Base-by-base conservation (phyloP, 2,329 filamentous ascomycete genomes). In the Sphaerulina musiva region DNA sequence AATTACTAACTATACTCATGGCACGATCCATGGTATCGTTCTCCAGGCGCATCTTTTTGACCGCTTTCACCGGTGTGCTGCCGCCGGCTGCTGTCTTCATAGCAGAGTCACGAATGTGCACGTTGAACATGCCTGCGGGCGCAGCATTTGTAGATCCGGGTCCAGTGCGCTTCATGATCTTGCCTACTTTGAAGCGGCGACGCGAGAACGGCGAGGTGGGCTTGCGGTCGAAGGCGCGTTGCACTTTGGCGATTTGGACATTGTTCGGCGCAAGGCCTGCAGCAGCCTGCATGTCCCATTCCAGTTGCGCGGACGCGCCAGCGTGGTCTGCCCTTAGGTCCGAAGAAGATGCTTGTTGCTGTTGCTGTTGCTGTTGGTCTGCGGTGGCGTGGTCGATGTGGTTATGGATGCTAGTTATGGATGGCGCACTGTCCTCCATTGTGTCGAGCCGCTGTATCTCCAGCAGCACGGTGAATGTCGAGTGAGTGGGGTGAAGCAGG, bases 191-290 rank as follows among this genome's bases (percentile, higher is more conserved):
- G 29, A 67, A 53, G 29, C 59, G 59, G n/a, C 55, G 52, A 57
- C 73, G 72, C 17, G 71, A 68, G 51, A 70, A 68, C 10, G 73
- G 74, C 10, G 70, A 70, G 54, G 74, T 66, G 6, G 74, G 72
- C 52, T 70, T 71, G 47, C 76, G 71, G 52, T 79, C 76, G 76
- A 76, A 79, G 45, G 69, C 76, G 45, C 75, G 73, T 14, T 72
- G 73, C 3, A 72, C 67, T 47, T 72, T 73, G 11, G 70, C 62
- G 29, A 76, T 59, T 12, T 72, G 68, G 4, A 78, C 64, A 32
- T 72, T 66, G 40, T 58, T 64, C 8, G 74, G 73, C 40, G 70
- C 67, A 54, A 77, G 68, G 54, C 68, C 67, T 29, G 71, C 64
- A 23, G 70, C 63, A 62, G 76, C 73, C 59, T 68, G 62, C 50